Base-by-base conservation (phyloP, 2,329 filamentous ascomycete species). In the Penicillium verrucosum region DNA sequence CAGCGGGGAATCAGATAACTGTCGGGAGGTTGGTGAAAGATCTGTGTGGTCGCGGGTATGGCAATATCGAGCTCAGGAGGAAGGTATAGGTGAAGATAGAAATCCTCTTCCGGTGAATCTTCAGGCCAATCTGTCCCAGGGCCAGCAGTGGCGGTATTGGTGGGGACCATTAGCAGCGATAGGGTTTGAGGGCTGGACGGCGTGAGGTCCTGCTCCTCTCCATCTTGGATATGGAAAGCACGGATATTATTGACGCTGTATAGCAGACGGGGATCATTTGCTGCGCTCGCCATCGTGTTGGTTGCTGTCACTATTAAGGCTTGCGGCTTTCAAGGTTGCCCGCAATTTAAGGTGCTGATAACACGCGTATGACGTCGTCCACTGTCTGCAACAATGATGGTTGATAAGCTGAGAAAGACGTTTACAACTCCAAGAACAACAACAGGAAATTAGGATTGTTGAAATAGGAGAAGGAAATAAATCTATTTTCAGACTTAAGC, bases 1-100 rank as follows among this genome's bases (percentile, higher is more conserved):
- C 93, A 97, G 63, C 93, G 87, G 16, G 94, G 94, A 60, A 99
- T 96, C 45, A 97, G 81, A 71, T 97, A 97, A 79, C 90, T 96
- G 61, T 82, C 86, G 0, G 93, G 93, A 7, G 92, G 92, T 76
- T 97, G 91, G 74, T 96, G 92, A 77, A 96, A 97, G 72, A 99
- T 94, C 73, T 97, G 93, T 0, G 94, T 97, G 0, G 92, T 97
- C 18, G 93, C 93, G 12, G 94, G 94, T 14, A 97, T 82, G 6
- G 94, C 90, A 6, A 97, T 84, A 68, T 97, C 93, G 66, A 99
- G 85, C 80, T 97, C 93, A 21, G 93, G 93, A 14, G 93, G 92
- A 10, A 97, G 85, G 68, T 97, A 92, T 25, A 99, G 85, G 74
- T 97, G 93, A 5, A 99, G 85, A 73, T 97, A 97, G 78, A 97